Percentiles rank a stretch among this genome's conserved stretches.
These are phyloP conservation scores for Diplosphaera chodatii DNA, from an alignment of 139 green algal species.

Conservation along the genomic window DNA sequence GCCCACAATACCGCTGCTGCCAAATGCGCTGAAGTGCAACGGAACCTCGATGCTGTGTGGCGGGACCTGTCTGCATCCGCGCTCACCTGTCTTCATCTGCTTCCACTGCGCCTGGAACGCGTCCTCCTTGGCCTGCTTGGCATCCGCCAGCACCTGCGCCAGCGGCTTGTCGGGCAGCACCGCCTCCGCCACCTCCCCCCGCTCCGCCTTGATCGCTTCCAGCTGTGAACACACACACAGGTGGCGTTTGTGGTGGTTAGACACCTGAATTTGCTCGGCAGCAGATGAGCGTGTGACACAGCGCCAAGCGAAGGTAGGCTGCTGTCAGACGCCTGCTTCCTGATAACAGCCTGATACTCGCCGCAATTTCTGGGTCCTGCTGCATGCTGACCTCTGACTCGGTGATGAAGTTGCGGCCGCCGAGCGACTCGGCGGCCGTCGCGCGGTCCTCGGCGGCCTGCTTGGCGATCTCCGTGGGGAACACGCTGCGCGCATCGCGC, in stretches of 20 bases:
- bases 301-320: not conserved
- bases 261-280: not conserved
- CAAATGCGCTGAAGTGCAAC: too few relatives aligned
- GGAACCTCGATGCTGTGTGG: too few relatives aligned
- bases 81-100: constrained; percentile 65
- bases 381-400: constrained; percentile 63
- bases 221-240: constrained; percentile 31
- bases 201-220: constrained; percentile 38
- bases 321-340: not conserved
- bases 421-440: constrained; percentile 40
- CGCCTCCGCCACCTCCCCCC: constrained; percentile 44
- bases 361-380: not conserved
- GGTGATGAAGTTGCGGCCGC: constrained; percentile 58
- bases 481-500: constrained; percentile 56
- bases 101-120: constrained; percentile 71
- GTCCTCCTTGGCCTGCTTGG: constrained; percentile 68
- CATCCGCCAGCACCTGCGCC: constrained; percentile 59
- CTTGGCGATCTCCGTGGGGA: constrained; percentile 42
- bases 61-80: not conserved
- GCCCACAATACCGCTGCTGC: too few relatives aligned
- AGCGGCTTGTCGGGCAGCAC: constrained; percentile 54
- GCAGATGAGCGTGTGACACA: not conserved
- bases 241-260: too few relatives aligned
- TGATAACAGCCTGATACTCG: not conserved
- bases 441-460: constrained; percentile 14